Evolutionary conservation across 371 early-diverging fungal genomes (phyloP), one percentile per base, ranked within the genome.

Genomic region (Mucor irregularis): DNA sequence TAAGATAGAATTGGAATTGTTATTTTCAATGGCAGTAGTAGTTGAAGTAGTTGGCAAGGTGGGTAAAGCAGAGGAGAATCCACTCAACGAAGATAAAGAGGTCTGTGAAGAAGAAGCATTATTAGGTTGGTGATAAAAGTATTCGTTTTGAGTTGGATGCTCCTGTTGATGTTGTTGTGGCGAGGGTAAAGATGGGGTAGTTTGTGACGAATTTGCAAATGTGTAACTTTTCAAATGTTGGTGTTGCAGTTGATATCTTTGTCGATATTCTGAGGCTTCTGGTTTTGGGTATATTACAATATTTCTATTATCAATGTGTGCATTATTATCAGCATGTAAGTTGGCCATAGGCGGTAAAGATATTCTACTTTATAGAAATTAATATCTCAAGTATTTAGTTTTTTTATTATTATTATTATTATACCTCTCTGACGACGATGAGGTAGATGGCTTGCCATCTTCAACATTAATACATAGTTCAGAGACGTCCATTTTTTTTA

Each of bases 401-500:
- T 3, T 8, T 16, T 31, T 30, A 31, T 29, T 46, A 19, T 30
- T 30, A 9, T 14, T 13, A 7, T 28, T 10, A 9, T 28, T 30
- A 14, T 33, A 47, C 48, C 48, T 47, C 5, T 47, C 33, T 21
- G 21, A 24, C 4, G 28, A 28, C 6, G 48, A 31, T 47, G 48
- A 47, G 10, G 7, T 34, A 16, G 24, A 33, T 25, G 54, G 26
- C n/a, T 16, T 30, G 14, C 21, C 48, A 13, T 58, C 45, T 19
- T 44, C 44, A 44, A 37, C 17, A 45, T 45, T 38, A 17, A 56
- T 51, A 42, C 62, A 62, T 26, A 62, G 39, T 62, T 56, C 45
- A 19, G 62, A 62, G 28, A 62, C 53, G 33, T 62, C 56, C 62
- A 62, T 62, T 35, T 31, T 29, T 28, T 43, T 29, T 1, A 29